Base-by-base conservation (phyloP, 1,284 basidiomycete species). In the Ustilago crameri region DNA sequence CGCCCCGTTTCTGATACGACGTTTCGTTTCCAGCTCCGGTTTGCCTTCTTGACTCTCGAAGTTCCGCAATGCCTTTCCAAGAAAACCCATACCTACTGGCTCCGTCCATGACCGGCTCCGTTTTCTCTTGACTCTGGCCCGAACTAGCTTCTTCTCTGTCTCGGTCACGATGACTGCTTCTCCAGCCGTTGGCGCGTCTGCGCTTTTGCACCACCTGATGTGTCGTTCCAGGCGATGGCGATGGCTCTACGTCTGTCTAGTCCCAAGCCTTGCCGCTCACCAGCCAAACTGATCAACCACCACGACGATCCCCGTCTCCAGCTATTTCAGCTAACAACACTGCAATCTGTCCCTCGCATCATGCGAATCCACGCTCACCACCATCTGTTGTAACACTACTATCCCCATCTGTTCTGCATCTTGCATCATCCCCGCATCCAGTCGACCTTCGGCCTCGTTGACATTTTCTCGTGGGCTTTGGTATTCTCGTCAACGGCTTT, bases 41-140 rank as follows among this genome's bases (percentile, higher is more conserved):
- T n/a, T 17, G 35, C 50, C 46, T 59, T 34, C 50, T 38, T 42
- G 45, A 40, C 43, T 50, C 52, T 42, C 49, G 44, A 52, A 49
- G 55, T 47, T 44, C 53, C 47, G 51, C 46, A 64, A 53, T 55
- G 67, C 46, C 55, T 62, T 52, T 50, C 49, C 54, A 65, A 61
- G 53, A 64, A 70, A 70, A 70, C 51, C 66, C 53, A 70, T 70
- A 43, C 50, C 67, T 64, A 70, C 53, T 65, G 67, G 67, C 67
- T 65, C 53, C 52, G 40, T 55, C 59, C 35, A 14, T 63, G 59
- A 63, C 66, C 55, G 59, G 66, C 66, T 56, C 58, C 53, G 53
- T 67, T 67, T 67, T 61, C 53, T 51, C 58, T 60, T 53, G 56
- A 48, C 41, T 38, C 32, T 32, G 23, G 41, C 41, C 41, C 41